Percentiles rank a stretch among this genome's conserved stretches.
Evolutionary conservation across 2,329 filamentous ascomycete species (phyloP).

Genomic region (Cytospora paraplurivora): DNA sequence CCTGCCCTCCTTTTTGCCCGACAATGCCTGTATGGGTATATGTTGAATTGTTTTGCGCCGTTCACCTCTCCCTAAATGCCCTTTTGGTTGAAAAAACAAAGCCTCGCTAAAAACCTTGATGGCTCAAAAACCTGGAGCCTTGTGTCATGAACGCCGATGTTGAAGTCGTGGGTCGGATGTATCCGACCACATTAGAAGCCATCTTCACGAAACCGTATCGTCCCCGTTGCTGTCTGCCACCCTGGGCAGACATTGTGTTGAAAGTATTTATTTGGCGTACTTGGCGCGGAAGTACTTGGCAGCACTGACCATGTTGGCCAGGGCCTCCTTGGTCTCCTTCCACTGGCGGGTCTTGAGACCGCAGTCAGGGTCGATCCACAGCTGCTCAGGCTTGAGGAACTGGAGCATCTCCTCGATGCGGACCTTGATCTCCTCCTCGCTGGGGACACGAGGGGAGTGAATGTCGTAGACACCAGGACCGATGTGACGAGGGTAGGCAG

Average conservation of each 20-base stretch:
- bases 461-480: conserved; percentile 99
- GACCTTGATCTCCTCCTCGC: conserved; percentile 97
- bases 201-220: conserved; percentile 19
- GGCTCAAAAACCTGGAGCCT: conserved; percentile 8
- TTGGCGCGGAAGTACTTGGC: conserved; percentile 96
- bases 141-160: conserved; percentile 54
- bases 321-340: conserved; percentile 96
- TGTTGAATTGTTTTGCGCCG: conserved; percentile 30
- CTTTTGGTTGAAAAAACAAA: conserved; percentile 30
- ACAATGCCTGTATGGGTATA: conserved; percentile 31
- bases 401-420: conserved; percentile 97
- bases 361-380: conserved; percentile 99
- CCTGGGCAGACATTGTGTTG: conserved; percentile 31
- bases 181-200: conserved; percentile 35
- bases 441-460: conserved; percentile 96
- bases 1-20: conserved; percentile 22
- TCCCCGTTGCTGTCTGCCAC: conserved; percentile 36
- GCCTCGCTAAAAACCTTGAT: conserved; percentile 26
- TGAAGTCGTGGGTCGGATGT: conserved; percentile 50
- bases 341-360: conserved; percentile 99
- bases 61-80: conserved; percentile 25
- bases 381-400: conserved; percentile 96
- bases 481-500: conserved; percentile 96
- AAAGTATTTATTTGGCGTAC: conserved; percentile 64
- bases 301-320: conserved; percentile 96